Evolutionary conservation across 352 stramenopile species (phyloP).

Genomic region (Phytophthora fragariaefolia): DNA sequence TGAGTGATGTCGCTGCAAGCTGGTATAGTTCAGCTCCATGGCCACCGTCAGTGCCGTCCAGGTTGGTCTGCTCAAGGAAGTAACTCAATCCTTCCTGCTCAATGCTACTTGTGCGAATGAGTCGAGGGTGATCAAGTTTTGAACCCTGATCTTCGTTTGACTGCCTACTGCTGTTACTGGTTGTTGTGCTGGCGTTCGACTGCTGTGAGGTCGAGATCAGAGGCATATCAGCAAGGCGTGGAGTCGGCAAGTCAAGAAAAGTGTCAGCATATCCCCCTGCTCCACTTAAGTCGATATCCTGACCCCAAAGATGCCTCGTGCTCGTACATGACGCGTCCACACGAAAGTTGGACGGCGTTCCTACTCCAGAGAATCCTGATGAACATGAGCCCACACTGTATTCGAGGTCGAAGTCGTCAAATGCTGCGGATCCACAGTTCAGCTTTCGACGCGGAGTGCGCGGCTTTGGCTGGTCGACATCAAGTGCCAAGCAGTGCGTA

Average conservation of each 20-base stretch:
- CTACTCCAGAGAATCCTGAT: slow-evolving; percentile 58
- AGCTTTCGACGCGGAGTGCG: slow-evolving; percentile 71
- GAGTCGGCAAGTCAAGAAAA: slow-evolving; percentile 77
- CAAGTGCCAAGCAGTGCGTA: slow-evolving; percentile 57
- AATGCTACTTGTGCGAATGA: slow-evolving; percentile 72
- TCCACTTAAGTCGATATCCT: slow-evolving; percentile 63
- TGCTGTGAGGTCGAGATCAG: slow-evolving; percentile 31
- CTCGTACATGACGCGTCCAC: slow-evolving; percentile 40
- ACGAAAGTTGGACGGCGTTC: slow-evolving; percentile 73
- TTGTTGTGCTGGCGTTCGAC: slow-evolving; percentile 23
- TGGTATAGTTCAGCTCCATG: slow-evolving; percentile 40
- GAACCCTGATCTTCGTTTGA: slow-evolving; percentile 21
- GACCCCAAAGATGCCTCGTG: slow-evolving; percentile 63
- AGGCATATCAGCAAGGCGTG: slow-evolving; percentile 60
- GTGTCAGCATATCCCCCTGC: slow-evolving; percentile 57
- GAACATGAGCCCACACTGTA: slow-evolving; percentile 20
- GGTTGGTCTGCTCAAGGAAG: slow-evolving; percentile 73
- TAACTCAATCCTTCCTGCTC: slow-evolving; percentile 82
- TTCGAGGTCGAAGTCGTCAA: slow-evolving; percentile 64
- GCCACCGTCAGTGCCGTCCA: slow-evolving; percentile 34
- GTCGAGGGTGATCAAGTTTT: slow-evolving; percentile 55
- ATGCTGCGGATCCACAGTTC: slow-evolving; percentile 59
- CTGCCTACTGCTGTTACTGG: slow-evolving; percentile 26
- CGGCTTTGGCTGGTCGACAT: slow-evolving; percentile 67
- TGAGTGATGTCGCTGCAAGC: slow-evolving; percentile 23